Conservation (phyloP, 2,329 filamentous ascomycete species). For the Fusarium nisikadoi region DNA sequence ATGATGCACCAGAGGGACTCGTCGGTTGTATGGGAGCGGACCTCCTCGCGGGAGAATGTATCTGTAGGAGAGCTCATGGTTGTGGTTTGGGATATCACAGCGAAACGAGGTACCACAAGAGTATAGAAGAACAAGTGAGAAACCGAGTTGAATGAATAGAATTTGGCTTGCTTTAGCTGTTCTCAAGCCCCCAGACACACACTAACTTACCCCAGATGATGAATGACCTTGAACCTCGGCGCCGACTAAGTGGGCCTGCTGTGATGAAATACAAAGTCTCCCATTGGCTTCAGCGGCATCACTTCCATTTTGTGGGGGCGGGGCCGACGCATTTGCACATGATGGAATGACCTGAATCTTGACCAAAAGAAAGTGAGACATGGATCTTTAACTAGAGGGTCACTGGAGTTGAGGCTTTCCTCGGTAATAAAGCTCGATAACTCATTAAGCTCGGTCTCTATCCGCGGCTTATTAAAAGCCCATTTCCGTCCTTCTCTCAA, state of each 20-base stretch:
- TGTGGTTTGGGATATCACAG: not conserved
- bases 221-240: slow-evolving; percentile 34
- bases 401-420: slow-evolving; percentile 35
- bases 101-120: not conserved
- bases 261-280: slow-evolving; percentile 25
- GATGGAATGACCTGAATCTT: not conserved
- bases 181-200: slow-evolving; percentile 5
- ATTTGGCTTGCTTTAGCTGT: not conserved
- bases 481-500: not conserved
- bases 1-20: slow-evolving; percentile 86
- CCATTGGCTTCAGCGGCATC: slow-evolving; percentile 29
- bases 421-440: not conserved
- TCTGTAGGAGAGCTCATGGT: slow-evolving; percentile 52
- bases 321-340: slow-evolving; percentile 34
- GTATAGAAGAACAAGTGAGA: not conserved
- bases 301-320: slow-evolving; percentile 37
- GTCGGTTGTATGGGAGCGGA: slow-evolving; percentile 79
- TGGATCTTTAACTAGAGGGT: not conserved
- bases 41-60: slow-evolving; percentile 70
- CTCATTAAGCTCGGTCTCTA: not conserved
- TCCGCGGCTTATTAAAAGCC: not conserved
- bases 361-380: not conserved
- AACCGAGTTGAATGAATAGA: not conserved
- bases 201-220: slow-evolving; percentile 17
- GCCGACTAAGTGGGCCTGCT: slow-evolving; percentile 33